Base-by-base conservation (phyloP, 2,329 filamentous ascomycete genomes). In the Cordyceps tenuipes region DNA sequence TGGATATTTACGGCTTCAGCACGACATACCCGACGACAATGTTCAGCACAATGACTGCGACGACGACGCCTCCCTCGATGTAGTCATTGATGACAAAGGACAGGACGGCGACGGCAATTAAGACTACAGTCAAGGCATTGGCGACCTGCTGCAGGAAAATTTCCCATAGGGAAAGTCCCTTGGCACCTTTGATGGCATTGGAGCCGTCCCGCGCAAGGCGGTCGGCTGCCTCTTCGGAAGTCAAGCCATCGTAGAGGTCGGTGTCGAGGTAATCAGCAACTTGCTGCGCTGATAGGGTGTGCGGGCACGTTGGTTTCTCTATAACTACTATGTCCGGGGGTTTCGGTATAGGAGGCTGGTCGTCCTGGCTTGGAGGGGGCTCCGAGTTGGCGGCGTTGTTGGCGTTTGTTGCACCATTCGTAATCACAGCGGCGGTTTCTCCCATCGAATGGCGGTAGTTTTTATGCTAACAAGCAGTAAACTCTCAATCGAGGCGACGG, bases 141-240 rank as follows among this genome's bases (percentile, higher is more conserved):
- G 87, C 88, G 66, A 90, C 82, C 77, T 90, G 87, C 70, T 86
- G 87, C 75, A 90, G 73, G 75, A 90, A 81, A 76, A 90, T 88
- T 76, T 87, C 83, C 83, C 86, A 89, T 73, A 87, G 69, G 73
- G 87, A 89, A 75, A 87, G 75, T 73, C 85, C 84, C 75, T 86
- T 84, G 77, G 85, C 83, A 74, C 84, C 83, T 74, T 87, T 83
- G 77, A 90, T 82, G 70, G 81, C 81, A 76, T 91, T 91, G 66
- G 82, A 80, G 66, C 87, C 88, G 81, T 89, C 77, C 70, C 80
- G 78, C 72, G 75, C 74, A 68, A 90, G 79, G 71, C 87, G 87
- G 76, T 78, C 77, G 72, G 81, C 79, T 64, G 86, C 87, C 72
- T 89, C 86, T 66, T 76, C 70, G 67, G 72, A 74, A 70, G 78